Conservation (phyloP, 169 alveolate genomes). For the Toxoplasma gondii region DNA sequence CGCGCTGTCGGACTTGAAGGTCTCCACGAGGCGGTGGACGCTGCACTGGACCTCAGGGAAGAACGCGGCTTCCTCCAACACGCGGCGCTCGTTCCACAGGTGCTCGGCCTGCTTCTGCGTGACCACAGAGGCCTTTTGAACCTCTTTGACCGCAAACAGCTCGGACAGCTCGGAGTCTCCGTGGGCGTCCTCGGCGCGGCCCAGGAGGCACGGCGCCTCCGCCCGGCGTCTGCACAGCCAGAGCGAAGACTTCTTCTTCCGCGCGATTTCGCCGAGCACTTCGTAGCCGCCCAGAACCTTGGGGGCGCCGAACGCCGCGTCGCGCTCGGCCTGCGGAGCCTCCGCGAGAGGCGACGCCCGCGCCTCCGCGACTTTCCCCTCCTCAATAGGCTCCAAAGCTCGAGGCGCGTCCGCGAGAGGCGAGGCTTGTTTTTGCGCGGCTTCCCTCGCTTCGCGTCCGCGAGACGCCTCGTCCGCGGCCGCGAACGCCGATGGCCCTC, state of each 20-base stretch:
- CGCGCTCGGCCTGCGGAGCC: not conserved
- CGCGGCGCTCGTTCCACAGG: conserved; percentile 45
- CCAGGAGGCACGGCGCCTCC: not conserved
- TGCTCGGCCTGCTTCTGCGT: conserved; percentile 61
- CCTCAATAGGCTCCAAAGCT: too few species aligned
- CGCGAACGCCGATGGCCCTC: too few species aligned
- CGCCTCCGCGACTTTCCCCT: too few species aligned
- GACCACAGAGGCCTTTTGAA: not conserved
- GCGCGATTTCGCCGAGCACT: not conserved
- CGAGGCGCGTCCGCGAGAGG: too few species aligned
- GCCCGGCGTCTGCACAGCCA: conserved; percentile 21
- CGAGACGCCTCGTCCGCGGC: too few species aligned
- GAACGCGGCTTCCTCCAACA: not conserved
- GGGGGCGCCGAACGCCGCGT: not conserved
- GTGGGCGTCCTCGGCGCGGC: not conserved
- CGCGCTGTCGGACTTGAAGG: not conserved
- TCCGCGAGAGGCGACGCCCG: too few species aligned
- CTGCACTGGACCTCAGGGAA: conserved; percentile 23
- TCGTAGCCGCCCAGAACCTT: not conserved
- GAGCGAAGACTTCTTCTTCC: not conserved
- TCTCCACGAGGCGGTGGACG: not conserved
- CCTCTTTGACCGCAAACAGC: conserved; percentile 47
- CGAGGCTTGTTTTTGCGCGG: too few species aligned
- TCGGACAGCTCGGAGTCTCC: not conserved
- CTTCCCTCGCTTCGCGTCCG: too few species aligned